These are phyloP conservation scores for Auriscalpium orientale DNA, from an alignment of 768 basidiomycete genomes.

Conservation along the genomic window DNA sequence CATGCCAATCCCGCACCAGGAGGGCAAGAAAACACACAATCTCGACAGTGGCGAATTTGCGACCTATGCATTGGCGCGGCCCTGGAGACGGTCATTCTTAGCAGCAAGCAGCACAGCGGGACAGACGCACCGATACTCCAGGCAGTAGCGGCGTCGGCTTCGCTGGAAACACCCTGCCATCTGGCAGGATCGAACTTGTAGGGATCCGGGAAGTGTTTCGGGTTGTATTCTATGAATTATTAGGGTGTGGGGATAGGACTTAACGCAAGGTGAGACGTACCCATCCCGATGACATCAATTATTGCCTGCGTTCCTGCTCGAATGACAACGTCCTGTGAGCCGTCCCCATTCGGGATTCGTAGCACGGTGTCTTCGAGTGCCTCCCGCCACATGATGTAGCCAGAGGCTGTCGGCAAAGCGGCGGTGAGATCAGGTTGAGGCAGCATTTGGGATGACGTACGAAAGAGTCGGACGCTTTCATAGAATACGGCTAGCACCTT, in stretches of 20 bases:
- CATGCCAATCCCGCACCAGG: slow-evolving; percentile 43
- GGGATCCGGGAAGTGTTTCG: slow-evolving; percentile 29
- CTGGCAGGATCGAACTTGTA: slow-evolving; percentile 28
- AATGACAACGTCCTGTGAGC: slow-evolving; percentile 10
- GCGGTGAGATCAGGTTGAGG: background rate
- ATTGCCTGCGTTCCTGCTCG: slow-evolving; percentile 20
- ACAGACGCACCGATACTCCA: slow-evolving; percentile 14
- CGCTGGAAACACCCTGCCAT: slow-evolving; percentile 26
- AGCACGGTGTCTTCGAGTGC: slow-evolving; percentile 21
- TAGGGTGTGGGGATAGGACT: background rate
- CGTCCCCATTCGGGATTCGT: slow-evolving; percentile 12
- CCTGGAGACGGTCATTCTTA: slow-evolving; percentile 20
- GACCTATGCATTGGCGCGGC: slow-evolving; percentile 45
- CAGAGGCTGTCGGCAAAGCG: slow-evolving; percentile 19
- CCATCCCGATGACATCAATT: slow-evolving; percentile 24
- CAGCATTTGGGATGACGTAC: slow-evolving; percentile 15
- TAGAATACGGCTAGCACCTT: slow-evolving; percentile 23
- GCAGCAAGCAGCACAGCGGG: background rate
- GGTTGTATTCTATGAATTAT: slow-evolving; percentile 26
- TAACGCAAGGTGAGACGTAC: slow-evolving; percentile 13
- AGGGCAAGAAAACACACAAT: slow-evolving; percentile 45
- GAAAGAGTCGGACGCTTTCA: slow-evolving; percentile 27
- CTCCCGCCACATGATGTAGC: slow-evolving; percentile 21
- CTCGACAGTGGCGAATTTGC: slow-evolving; percentile 48
- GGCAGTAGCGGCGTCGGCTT: slow-evolving; percentile 7